Base-by-base conservation (phyloP, 164 flowering plant species). In the Vitis amurensis region DNA sequence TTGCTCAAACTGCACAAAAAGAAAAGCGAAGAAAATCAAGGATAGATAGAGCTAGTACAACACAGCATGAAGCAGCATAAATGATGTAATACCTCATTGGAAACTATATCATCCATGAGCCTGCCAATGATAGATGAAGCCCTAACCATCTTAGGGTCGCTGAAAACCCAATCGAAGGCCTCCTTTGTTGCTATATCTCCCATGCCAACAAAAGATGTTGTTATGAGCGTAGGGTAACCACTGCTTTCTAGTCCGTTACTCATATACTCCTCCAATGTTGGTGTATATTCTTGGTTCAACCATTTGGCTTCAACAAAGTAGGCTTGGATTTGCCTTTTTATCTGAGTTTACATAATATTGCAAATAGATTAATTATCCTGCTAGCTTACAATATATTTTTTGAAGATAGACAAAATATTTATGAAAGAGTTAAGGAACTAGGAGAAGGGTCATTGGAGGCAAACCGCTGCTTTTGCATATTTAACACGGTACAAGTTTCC, bases 381-480 rank as follows among this genome's bases (percentile, higher is more conserved):
- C 44, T 4, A 31, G 44, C 44, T 31, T 31, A 31, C 7, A 31
- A 31, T 31, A 31, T 31, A 4, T 31, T 31, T 31, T 31, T 31
- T 31, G 44, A 31, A 31, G 7, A 31, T 31, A 31, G 7, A 31
- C 0, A 31, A 31, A 31, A 31, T 31, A 31, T 4, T 31, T 31
- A 31, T 6, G 44, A 6, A 31, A 31, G 44, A 31, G 44, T 31
- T 31, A 31, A 31, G 44, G 4, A 31, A 4, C 6, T 31, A 31
- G 44, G 4, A 17, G 9, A 10, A 27, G 14, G 29, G 27, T 10
- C 44, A 31, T 6, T 31, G 44, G 7, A 6, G 7, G 16, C 64
- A 0, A 68, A 81, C 84, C 7, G 60, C 69, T 37, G 68, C 66
- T 63, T 49, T 75, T 3, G 75, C 76, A 37, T 70, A 75, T 14